Evolutionary conservation across 2,329 filamentous ascomycete species (phyloP).

Genomic region (Fusarium sp.): DNA sequence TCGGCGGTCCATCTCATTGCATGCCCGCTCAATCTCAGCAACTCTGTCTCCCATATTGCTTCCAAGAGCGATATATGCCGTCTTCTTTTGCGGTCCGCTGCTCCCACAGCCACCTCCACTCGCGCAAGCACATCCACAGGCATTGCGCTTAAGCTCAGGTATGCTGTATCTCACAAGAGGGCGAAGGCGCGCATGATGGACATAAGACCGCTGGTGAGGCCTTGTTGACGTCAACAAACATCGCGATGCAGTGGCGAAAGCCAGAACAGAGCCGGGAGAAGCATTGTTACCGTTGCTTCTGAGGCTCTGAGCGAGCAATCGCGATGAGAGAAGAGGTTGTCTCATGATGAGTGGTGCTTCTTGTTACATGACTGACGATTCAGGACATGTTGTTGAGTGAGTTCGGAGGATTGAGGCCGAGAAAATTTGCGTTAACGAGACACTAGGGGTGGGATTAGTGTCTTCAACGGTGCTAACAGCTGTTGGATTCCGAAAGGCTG

Average conservation of each 20-base stretch:
- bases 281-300: conserved; percentile 10
- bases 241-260: conserved; percentile 21
- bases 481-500: background rate
- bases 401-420: conserved; percentile 4
- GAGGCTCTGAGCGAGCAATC: conserved; percentile 14
- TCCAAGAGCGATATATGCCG: conserved; percentile 85
- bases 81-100: conserved; percentile 48
- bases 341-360: conserved; percentile 30
- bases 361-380: conserved; percentile 28
- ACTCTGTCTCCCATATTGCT: conserved; percentile 92
- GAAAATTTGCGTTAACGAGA: conserved; percentile 40
- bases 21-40: conserved; percentile 84
- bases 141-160: conserved; percentile 34
- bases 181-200: conserved; percentile 24
- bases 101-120: conserved; percentile 42
- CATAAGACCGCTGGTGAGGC: conserved; percentile 12
- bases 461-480: background rate
- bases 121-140: conserved; percentile 50
- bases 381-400: conserved; percentile 17
- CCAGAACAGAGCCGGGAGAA: background rate
- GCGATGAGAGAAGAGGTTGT: conserved; percentile 19
- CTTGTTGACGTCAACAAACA: conserved; percentile 16
- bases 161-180: conserved; percentile 11
- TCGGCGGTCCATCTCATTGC: conserved; percentile 76
- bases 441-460: conserved; percentile 28